phyloP scores from a whole-genome alignment of 805 yeast genomes.

The Pichia phayaonensis region DNA sequence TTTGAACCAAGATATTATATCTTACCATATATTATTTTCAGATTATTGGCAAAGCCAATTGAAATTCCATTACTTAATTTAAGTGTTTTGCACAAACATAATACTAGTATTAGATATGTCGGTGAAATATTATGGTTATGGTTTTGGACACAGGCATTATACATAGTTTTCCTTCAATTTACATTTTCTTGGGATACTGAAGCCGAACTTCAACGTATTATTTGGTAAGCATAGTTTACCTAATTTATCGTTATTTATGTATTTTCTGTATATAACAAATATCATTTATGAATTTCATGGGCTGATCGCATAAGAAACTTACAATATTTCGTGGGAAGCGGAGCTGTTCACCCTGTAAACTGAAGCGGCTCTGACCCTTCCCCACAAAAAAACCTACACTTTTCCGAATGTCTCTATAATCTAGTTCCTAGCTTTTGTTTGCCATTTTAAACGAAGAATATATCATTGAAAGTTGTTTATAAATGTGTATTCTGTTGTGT shows the following conservation, averaged over 20 bases:
- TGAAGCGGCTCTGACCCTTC: not conserved
- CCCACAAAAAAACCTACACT: not conserved
- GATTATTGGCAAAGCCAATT: conserved; percentile 46
- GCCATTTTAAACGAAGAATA: too few species aligned
- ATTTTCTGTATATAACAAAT: not conserved
- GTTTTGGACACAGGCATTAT: conserved; percentile 44
- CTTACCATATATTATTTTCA: conserved; percentile 69
- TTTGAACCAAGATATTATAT: conserved; percentile 93
- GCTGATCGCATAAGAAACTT: too few species aligned
- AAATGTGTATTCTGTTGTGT: conserved; percentile 74
- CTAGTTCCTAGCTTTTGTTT: too few species aligned
- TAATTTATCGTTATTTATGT: not conserved
- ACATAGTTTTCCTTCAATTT: conserved; percentile 48
- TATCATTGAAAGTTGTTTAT: not conserved
- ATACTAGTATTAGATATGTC: conserved; percentile 29
- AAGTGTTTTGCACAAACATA: conserved; percentile 16
- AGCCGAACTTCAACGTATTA: conserved; percentile 63
- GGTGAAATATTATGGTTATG: conserved; percentile 60
- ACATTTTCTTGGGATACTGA: conserved; percentile 67
- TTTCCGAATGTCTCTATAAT: too few species aligned
- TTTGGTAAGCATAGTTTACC: conserved; percentile 53
- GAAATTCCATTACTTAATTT: conserved; percentile 22
- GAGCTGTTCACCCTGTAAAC: not conserved
- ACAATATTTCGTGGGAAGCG: not conserved
- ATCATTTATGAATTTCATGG: not conserved